Evolutionary conservation across 768 basidiomycete species (phyloP).

Genomic region (Gyrodon lividus): DNA sequence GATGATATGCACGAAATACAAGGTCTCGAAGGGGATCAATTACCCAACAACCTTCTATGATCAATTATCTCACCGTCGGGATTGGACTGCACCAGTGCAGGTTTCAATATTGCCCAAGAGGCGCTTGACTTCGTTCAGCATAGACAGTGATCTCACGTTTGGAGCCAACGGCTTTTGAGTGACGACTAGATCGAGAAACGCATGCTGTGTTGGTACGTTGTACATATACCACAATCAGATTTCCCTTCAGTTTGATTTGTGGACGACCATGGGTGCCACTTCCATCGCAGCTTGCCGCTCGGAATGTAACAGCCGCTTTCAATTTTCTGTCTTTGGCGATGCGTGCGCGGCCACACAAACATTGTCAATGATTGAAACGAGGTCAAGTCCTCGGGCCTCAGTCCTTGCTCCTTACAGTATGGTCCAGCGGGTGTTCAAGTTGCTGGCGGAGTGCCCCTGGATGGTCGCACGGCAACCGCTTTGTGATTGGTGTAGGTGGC

Average conservation of each 20-base stretch:
- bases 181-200: too few relatives aligned
- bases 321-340: not conserved
- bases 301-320: not conserved
- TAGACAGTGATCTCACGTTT: not conserved
- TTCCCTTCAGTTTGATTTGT: not conserved
- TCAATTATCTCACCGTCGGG: constrained; percentile 6
- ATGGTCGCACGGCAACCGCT: too few relatives aligned
- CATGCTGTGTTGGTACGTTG: too few relatives aligned
- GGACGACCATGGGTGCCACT: not conserved
- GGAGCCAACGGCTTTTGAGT: not conserved
- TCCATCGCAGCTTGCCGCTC: not conserved
- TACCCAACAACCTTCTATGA: not conserved
- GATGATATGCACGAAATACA: not conserved
- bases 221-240: too few relatives aligned
- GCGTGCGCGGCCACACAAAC: not conserved
- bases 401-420: not conserved
- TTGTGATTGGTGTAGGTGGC: not conserved
- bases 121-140: not conserved
- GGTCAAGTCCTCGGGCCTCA: too few relatives aligned
- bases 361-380: not conserved
- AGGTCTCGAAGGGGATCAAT: not conserved
- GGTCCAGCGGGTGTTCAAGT: not conserved
- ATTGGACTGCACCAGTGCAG: not conserved
- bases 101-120: not conserved
- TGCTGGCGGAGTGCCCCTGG: not conserved